Conservation (phyloP, 306 rosid genomes). For the Elaeagnus macrophylla region DNA sequence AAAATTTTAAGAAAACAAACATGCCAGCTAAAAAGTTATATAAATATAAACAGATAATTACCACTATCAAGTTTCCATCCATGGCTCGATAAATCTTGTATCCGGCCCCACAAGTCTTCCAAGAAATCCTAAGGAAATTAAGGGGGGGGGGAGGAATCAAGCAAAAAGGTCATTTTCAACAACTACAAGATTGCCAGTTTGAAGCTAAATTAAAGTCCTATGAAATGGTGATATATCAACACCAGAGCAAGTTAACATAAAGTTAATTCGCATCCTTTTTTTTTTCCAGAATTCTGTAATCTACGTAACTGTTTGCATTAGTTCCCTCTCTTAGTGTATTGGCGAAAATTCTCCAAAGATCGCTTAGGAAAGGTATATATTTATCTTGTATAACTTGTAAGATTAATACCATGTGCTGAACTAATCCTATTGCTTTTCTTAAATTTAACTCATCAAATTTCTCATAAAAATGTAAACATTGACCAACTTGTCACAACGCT, state of each 20-base stretch:
- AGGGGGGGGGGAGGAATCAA: conserved; percentile 8
- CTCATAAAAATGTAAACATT: too few relatives aligned
- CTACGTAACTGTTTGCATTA: too few relatives aligned
- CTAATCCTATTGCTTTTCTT: too few relatives aligned
- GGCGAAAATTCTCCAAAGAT: too few relatives aligned
- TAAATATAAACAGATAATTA: conserved; percentile 26
- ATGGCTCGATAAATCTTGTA: conserved; percentile 52
- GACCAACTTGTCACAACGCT: too few relatives aligned
- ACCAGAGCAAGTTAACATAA: background rate
- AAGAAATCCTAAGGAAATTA: conserved; percentile 90
- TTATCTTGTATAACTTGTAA: too few relatives aligned
- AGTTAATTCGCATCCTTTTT: background rate
- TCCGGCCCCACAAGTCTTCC: conserved; percentile 89
- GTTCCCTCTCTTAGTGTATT: too few relatives aligned
- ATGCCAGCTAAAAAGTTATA: background rate
- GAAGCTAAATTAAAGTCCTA: background rate
- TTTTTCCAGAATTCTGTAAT: too few relatives aligned
- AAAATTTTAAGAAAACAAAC: background rate
- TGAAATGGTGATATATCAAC: background rate
- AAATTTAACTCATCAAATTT: too few relatives aligned
- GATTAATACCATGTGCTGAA: too few relatives aligned
- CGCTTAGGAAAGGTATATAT: too few relatives aligned
- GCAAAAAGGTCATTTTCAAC: conserved; percentile 1
- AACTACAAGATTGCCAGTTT: background rate
- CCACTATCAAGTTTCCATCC: conserved; percentile 99